A percentile compares a stretch with the other conserved stretches of the same genome.
These are phyloP conservation scores for Mucor velutinosus DNA, from an alignment of 371 early-diverging fungal genomes.

Conservation along the genomic window DNA sequence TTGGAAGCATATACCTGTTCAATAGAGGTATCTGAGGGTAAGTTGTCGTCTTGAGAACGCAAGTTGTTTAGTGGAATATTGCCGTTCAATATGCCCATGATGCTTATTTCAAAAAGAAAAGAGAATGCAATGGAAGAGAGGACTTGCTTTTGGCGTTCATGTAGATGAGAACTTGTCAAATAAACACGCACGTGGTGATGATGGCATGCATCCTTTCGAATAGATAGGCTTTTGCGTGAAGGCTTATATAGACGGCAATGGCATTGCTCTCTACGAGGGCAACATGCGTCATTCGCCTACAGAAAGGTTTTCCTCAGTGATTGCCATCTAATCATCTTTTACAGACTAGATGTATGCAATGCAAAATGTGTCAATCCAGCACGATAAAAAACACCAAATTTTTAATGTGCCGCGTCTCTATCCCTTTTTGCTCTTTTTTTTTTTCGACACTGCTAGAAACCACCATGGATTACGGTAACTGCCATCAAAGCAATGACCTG, in stretches of 20 bases:
- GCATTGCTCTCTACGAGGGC: no score
- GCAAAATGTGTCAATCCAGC: neutral
- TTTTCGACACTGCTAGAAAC: neutral
- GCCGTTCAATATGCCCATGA: constrained; percentile 41
- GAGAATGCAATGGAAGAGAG: neutral
- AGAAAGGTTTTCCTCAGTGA: neutral
- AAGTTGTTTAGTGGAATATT: constrained; percentile 22
- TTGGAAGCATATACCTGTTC: constrained; percentile 41
- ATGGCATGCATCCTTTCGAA: neutral
- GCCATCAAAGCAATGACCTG: neutral
- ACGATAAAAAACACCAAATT: neutral
- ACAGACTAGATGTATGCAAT: neutral
- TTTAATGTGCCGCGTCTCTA: neutral
- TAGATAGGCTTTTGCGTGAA: no score
- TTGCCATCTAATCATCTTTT: neutral
- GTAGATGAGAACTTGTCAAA: neutral
- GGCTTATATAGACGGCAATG: no score
- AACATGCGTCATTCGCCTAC: no score
- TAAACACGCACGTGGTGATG: neutral
- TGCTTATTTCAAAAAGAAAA: constrained; percentile 8
- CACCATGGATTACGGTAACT: neutral
- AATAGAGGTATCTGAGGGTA: constrained; percentile 57
- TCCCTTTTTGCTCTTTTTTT: neutral
- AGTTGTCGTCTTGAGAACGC: constrained; percentile 47
- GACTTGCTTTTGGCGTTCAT: neutral